These are phyloP conservation scores for Aspergillus kassunensis DNA, from an alignment of 495 filamentous ascomycete species.

Conservation along the genomic window DNA sequence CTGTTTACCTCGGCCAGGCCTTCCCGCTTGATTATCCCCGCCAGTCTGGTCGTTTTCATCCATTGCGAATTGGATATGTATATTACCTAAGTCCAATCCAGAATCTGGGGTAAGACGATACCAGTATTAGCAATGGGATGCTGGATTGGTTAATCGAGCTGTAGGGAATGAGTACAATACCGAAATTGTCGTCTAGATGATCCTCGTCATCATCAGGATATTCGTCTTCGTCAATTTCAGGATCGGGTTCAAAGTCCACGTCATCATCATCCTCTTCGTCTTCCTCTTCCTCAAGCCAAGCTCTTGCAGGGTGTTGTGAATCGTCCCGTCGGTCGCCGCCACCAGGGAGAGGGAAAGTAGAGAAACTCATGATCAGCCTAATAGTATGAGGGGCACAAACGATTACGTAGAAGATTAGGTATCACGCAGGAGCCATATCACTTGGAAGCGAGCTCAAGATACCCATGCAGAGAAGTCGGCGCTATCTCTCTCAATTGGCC, in stretches of 20 bases:
- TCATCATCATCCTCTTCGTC: conserved; percentile 55
- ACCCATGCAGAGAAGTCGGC: background rate
- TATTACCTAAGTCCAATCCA: conserved; percentile 36
- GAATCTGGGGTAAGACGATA: conserved; percentile 17
- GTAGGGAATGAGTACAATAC: conserved; percentile 22
- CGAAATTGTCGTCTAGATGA: conserved; percentile 23
- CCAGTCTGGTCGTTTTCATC: conserved; percentile 43
- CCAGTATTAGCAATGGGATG: background rate
- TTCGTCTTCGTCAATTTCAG: conserved; percentile 16
- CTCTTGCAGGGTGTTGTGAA: conserved; percentile 28
- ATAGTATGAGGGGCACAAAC: conserved; percentile 7
- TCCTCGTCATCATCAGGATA: conserved; percentile 21
- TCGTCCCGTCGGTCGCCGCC: conserved; percentile 15
- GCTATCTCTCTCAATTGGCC: conserved; percentile 12
- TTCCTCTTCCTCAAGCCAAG: conserved; percentile 43
- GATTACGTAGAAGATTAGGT: background rate
- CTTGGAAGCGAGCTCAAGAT: no score
- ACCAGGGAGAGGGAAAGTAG: conserved; percentile 10
- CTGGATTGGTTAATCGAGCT: conserved; percentile 16
- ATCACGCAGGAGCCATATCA: conserved; percentile 11
- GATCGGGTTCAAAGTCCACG: conserved; percentile 41
- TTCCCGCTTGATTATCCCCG: conserved; percentile 37
- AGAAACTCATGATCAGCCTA: conserved; percentile 17
- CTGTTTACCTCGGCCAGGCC: conserved; percentile 20
- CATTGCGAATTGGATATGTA: conserved; percentile 46